Evolutionary conservation across 2,329 filamentous ascomycete genomes (phyloP).

Genomic region (Fusarium verrucosum): DNA sequence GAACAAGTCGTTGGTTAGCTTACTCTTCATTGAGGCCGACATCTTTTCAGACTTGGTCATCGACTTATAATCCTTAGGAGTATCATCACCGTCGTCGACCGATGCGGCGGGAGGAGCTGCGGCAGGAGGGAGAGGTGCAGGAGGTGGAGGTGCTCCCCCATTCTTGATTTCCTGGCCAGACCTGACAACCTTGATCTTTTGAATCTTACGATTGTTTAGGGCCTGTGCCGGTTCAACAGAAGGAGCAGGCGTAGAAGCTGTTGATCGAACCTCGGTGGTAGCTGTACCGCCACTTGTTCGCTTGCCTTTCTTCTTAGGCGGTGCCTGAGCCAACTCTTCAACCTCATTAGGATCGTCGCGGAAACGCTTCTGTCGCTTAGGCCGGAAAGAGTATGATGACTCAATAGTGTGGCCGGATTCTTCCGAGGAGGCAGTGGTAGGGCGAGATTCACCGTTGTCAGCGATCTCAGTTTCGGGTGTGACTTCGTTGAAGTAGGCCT

Average conservation of each 20-base stretch:
- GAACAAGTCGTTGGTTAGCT: conserved; percentile 35
- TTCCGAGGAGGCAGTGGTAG: conserved; percentile 63
- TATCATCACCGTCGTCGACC: conserved; percentile 52
- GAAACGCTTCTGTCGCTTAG: conserved; percentile 65
- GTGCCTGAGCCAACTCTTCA: conserved; percentile 50
- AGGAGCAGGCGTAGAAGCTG: conserved; percentile 32
- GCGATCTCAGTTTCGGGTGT: conserved; percentile 51
- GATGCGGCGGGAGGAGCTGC: conserved; percentile 15
- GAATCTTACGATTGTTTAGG: conserved; percentile 46
- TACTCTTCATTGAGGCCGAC: conserved; percentile 72
- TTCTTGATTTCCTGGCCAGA: conserved; percentile 44
- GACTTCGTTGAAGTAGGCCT: conserved; percentile 51
- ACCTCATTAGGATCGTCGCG: conserved; percentile 58
- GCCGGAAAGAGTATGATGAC: conserved; percentile 63
- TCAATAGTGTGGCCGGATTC: conserved; percentile 59
- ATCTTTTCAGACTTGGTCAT: conserved; percentile 74
- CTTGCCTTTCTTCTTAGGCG: conserved; percentile 52
- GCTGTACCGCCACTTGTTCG: conserved; percentile 33
- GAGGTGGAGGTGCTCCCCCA: conserved; percentile 32
- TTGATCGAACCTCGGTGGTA: conserved; percentile 25
- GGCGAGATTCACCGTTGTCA: conserved; percentile 59
- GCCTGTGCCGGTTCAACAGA: conserved; percentile 33
- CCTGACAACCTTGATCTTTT: conserved; percentile 53
- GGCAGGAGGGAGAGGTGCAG: conserved; percentile 5
- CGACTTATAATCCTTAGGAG: conserved; percentile 64